These are phyloP conservation scores for Blumeria hordei DNA, from an alignment of 2,329 filamentous ascomycete genomes.

Conservation along the genomic window DNA sequence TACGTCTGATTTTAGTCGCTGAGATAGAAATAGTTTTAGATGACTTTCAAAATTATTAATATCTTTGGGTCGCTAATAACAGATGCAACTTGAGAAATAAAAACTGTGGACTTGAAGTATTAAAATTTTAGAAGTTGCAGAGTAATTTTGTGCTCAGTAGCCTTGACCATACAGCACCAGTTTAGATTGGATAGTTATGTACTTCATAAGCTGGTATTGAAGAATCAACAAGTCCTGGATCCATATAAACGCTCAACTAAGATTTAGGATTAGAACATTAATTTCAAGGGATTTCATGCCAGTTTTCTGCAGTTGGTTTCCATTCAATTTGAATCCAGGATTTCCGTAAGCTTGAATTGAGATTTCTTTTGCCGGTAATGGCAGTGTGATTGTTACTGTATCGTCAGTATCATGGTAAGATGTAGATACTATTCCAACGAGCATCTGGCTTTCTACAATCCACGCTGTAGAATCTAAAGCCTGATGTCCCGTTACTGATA, in stretches of 20 bases:
- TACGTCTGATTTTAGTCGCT: no score
- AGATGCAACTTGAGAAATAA: no score
- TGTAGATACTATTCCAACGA: constrained; percentile 19
- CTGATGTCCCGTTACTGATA: constrained; percentile 12
- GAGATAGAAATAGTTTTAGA: no score
- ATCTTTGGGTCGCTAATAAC: no score
- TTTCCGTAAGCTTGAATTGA: constrained; percentile 7
- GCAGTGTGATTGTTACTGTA: constrained; percentile 7
- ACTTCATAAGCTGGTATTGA: no score
- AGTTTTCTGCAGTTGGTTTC: constrained; percentile 6
- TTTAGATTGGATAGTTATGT: no score
- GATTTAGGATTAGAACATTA: constrained; percentile 7
- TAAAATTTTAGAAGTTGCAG: no score
- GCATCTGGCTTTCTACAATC: constrained; percentile 15
- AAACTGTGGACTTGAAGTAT: no score
- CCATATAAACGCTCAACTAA: not conserved
- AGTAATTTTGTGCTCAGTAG: no score
- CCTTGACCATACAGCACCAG: no score
- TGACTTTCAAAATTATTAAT: no score
- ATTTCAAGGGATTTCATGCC: constrained; percentile 10
- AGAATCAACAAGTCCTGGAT: no score
- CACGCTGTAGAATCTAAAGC: constrained; percentile 13
- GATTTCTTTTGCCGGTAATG: not conserved
- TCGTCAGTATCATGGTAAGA: constrained; percentile 9
- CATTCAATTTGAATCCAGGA: constrained; percentile 6